phyloP scores from a whole-genome alignment of 2,329 filamentous ascomycete genomes.

The Corniculantispora saksenae region DNA sequence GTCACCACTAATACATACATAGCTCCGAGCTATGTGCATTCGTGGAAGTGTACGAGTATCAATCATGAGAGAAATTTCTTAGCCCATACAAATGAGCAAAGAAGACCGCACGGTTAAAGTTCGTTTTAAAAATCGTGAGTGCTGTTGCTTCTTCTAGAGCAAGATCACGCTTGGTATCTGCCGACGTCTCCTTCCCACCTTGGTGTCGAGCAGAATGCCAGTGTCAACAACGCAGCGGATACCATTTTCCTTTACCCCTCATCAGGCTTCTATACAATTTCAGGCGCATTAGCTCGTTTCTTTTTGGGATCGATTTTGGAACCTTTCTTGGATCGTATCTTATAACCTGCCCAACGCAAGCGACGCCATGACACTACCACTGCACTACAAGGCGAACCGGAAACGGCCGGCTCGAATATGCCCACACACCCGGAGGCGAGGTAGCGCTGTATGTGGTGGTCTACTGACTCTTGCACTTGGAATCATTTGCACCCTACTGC shows the following conservation, averaged over 20 bases:
- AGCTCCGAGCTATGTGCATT: too few species aligned
- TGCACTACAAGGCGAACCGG: not conserved
- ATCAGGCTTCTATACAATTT: not conserved
- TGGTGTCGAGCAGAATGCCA: not conserved
- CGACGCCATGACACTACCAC: conserved; percentile 6
- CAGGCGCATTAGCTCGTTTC: conserved; percentile 16
- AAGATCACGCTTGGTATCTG: too few species aligned
- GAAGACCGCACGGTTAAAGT: too few species aligned
- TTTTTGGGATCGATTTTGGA: conserved; percentile 29
- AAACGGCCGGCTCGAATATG: conserved; percentile 3
- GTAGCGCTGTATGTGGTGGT: conserved; percentile 14
- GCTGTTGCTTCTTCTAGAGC: too few species aligned
- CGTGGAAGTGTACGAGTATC: too few species aligned
- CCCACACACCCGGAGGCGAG: conserved; percentile 15
- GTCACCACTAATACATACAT: too few species aligned
- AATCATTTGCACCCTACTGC: not conserved
- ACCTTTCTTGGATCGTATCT: conserved; percentile 30
- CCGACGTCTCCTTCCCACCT: not conserved
- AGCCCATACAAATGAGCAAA: too few species aligned
- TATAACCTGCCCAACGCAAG: conserved; percentile 9
- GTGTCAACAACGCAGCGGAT: not conserved
- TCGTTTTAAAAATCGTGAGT: too few species aligned
- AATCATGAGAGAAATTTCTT: too few species aligned
- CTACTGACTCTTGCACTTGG: not conserved
- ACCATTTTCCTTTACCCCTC: not conserved